Evolutionary conservation across 2,329 filamentous ascomycete genomes (phyloP).

Genomic region (Nemania sp.): DNA sequence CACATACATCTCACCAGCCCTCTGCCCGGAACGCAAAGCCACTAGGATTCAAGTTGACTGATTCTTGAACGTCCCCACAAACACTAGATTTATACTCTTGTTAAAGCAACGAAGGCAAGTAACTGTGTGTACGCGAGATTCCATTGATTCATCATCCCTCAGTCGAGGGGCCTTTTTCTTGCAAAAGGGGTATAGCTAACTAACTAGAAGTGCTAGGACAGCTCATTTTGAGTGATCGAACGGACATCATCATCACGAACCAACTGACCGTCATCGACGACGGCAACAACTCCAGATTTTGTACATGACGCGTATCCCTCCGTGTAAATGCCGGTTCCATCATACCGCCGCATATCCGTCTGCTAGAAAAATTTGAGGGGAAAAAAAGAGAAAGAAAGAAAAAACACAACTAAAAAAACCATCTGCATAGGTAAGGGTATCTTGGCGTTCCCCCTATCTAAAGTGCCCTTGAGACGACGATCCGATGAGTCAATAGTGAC

Average conservation of each 20-base stretch:
- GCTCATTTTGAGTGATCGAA: no score
- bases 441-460: constrained; percentile 19
- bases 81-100: neutral
- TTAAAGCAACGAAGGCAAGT: neutral
- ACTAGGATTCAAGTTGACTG: neutral
- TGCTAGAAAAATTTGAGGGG: neutral
- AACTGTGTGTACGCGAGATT: neutral
- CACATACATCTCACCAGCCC: neutral
- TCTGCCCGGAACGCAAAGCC: neutral
- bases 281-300: neutral
- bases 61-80: neutral
- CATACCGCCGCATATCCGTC: constrained; percentile 1
- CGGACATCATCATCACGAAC: no score
- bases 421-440: constrained; percentile 23
- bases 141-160: neutral
- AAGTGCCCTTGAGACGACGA: constrained; percentile 3
- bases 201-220: no score
- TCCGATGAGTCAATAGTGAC: constrained; percentile 6
- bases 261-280: no score
- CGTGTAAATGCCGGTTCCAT: constrained; percentile 9
- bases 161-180: no score
- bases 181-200: no score
- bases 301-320: constrained; percentile 7
- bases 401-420: constrained; percentile 7
- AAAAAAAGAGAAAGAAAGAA: neutral